Evolutionary conservation across 192 early-diverging fungal species (phyloP).

Genomic region (Piromyces sp.): DNA sequence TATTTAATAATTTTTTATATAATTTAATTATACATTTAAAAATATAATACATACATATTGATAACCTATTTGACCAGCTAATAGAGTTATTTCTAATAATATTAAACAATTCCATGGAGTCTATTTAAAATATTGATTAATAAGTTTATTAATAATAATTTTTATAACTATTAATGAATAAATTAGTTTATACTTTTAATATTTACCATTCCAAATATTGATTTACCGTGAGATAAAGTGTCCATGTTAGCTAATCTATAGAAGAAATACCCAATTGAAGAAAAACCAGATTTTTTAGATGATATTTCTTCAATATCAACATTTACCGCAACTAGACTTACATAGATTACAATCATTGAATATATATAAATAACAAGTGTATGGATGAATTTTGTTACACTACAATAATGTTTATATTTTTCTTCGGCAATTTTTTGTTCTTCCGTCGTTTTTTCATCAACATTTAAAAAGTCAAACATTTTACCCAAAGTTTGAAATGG

Average conservation of each 20-base stretch:
- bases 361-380: not conserved
- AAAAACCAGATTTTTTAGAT: not conserved
- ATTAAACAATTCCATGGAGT: not conserved
- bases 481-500: not conserved
- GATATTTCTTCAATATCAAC: not conserved
- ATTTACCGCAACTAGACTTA: not conserved
- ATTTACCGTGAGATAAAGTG: not conserved
- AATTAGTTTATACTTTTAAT: not conserved
- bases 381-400: not conserved
- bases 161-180: no score
- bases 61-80: not conserved
- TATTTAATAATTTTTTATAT: no score
- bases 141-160: no score
- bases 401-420: not conserved
- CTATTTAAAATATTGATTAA: not conserved
- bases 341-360: not conserved
- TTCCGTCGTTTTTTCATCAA: not conserved
- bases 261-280: not conserved
- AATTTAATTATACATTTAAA: no score
- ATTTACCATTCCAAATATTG: not conserved
- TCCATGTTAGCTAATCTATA: not conserved
- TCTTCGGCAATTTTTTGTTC: not conserved
- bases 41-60: not conserved
- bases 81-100: not conserved
- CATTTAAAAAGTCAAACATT: not conserved